A percentile compares a stretch with the other conserved stretches of the same genome.
These are phyloP conservation scores for Lanmaoa rubissima DNA, from an alignment of 768 basidiomycete genomes.

Conservation along the genomic window DNA sequence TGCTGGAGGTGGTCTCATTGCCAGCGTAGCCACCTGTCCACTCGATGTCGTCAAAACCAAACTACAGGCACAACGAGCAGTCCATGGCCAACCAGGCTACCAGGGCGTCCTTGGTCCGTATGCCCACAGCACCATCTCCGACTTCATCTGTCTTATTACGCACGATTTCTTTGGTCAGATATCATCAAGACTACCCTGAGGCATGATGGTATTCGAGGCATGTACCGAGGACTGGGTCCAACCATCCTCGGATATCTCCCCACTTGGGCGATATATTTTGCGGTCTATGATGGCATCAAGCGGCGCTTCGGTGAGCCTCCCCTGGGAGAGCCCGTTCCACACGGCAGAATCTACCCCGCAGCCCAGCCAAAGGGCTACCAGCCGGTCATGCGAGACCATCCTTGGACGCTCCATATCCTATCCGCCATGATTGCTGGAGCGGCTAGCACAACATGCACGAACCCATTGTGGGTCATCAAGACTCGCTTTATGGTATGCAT, in stretches of 20 bases:
- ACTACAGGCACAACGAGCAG: conserved; percentile 85
- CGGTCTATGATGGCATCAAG: conserved; percentile 97
- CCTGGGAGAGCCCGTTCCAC: conserved; percentile 35
- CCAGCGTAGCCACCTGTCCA: conserved; percentile 93
- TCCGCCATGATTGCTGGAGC: conserved; percentile 97
- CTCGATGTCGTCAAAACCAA: conserved; percentile 98
- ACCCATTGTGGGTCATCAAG: conserved; percentile 98
- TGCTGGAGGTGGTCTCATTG: conserved; percentile 91
- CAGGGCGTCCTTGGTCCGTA: conserved; percentile 70
- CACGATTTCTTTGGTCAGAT: conserved; percentile 32
- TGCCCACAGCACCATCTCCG: conserved; percentile 1
- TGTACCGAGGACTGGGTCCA: conserved; percentile 97
- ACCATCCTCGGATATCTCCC: conserved; percentile 96
- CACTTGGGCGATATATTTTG: conserved; percentile 99
- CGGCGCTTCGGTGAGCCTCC: conserved; percentile 69
- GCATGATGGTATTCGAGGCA: conserved; percentile 77
- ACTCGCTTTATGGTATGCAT: conserved; percentile 91
- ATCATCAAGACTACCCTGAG: conserved; percentile 55
- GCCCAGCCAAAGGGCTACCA: conserved; percentile 86
- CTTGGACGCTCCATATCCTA: conserved; percentile 84
- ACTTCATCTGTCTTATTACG: conserved; percentile 18
- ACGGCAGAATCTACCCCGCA: conserved; percentile 69
- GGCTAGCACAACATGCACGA: conserved; percentile 88
- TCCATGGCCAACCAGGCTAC: conserved; percentile 70
- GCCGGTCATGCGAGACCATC: conserved; percentile 74